Base-by-base conservation (phyloP, 2,329 filamentous ascomycete species). In the Lecanoromycetidae sp. region DNA sequence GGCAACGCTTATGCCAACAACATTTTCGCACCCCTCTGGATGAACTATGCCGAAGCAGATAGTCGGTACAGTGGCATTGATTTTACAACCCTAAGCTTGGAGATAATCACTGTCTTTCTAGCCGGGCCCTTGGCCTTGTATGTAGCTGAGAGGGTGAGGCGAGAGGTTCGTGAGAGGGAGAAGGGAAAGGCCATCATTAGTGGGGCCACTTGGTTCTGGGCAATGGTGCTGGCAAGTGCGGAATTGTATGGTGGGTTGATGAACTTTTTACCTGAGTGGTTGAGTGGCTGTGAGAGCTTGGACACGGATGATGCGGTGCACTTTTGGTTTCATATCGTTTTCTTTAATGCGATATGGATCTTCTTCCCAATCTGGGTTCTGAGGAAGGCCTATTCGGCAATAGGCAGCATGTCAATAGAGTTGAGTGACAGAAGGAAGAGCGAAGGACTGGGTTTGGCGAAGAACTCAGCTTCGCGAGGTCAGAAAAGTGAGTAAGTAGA, bases 231-330 rank as follows among this genome's bases (percentile, higher is more conserved):
- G 38, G 76, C 76, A 9, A 77, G 75, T 13, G 75, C 66, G 6
- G 77, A 81, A 61, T 62, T 81, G 38, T 80, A 80, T 61, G 77
- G 77, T 52, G 70, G 70, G 29, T 79, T 73, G 58, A 79, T 79
- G 75, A 80, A 77, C 0, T 80, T 80, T 60, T 72, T 70, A 37
- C 77, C 77, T 33, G 77, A 81, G 59, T 80, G 76, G 77, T 59
- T 81, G 53, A 75, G 68, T 2, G 76, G 74, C 0, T 74, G 67
- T 40, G 64, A 70, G 12, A 74, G 75, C 55, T 61, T 81, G 46
- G 9, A 34, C 20, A 19, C 32, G n/a, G 32, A 19, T n/a, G 20
- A 19, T 34, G 9, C n/a, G 32, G 32, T 34, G 32, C 5, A 34
- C 20, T n/a, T 34, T n/a, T 34, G 32, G 32, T 34, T 34, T 19